phyloP scores from a whole-genome alignment of 1,139 yeast species.

The Candida buenavistaensis region DNA sequence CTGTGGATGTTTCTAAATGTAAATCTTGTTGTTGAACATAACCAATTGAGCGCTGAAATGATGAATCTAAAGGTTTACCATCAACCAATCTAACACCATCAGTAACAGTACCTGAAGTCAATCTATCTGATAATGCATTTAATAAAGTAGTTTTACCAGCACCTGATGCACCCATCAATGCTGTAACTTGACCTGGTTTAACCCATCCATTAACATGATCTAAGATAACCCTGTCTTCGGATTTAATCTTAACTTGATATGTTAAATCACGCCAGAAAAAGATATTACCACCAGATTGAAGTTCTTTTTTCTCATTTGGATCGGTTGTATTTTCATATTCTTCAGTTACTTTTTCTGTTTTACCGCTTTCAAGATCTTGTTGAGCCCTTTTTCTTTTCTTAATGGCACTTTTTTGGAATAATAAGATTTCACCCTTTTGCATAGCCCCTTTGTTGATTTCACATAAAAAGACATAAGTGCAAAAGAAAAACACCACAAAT shows the following conservation, averaged over 20 bases:
- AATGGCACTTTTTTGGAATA: conserved; percentile 37
- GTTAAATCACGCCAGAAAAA: conserved; percentile 82
- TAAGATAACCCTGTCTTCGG: conserved; percentile 61
- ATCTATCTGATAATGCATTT: conserved; percentile 35
- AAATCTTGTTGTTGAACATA: conserved; percentile 44
- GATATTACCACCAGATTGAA: conserved; percentile 33
- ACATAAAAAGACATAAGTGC: conserved; percentile 54
- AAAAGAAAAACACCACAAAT: conserved; percentile 54
- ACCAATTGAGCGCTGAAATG: conserved; percentile 43
- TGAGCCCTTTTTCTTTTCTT: conserved; percentile 5
- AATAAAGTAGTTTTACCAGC: conserved; percentile 39
- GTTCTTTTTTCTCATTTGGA: conserved; percentile 55
- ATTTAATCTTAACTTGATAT: conserved; percentile 68
- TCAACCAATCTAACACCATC: conserved; percentile 40
- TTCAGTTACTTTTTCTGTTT: conserved; percentile 3
- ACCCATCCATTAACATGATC: conserved; percentile 70
- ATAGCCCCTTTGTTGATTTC: conserved; percentile 73
- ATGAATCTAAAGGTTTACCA: conserved; percentile 31
- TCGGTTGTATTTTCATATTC: conserved; percentile 32
- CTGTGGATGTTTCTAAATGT: conserved; percentile 37
- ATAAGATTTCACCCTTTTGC: conserved; percentile 80
- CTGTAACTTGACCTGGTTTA: conserved; percentile 35
- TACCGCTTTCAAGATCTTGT: conserved; percentile 10
- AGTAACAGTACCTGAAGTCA: conserved; percentile 36
- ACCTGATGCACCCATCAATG: conserved; percentile 37